These are phyloP conservation scores for Papilionanthe hybrid DNA, from an alignment of 116 monocot species.

Conservation along the genomic window DNA sequence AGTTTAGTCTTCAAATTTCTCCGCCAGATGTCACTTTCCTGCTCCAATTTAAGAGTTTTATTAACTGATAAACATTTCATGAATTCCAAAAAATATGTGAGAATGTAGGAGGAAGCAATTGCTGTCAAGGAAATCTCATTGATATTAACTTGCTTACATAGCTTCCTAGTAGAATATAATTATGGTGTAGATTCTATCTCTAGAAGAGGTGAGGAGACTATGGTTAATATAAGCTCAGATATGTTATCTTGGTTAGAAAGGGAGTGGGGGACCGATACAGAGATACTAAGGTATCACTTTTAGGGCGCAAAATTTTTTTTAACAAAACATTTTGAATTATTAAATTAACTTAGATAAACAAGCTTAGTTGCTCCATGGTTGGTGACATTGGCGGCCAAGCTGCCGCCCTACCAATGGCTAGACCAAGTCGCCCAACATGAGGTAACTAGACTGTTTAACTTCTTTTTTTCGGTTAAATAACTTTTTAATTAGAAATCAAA, in stretches of 20 bases:
- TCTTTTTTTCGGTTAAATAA: too few species aligned
- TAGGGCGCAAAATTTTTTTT: too few species aligned
- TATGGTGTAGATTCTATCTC: not conserved
- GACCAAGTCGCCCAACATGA: too few species aligned
- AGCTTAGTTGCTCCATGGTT: too few species aligned
- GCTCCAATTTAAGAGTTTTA: not conserved
- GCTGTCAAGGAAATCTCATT: not conserved
- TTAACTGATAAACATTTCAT: not conserved
- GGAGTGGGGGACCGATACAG: not conserved
- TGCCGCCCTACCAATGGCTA: too few species aligned
- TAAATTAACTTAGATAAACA: too few species aligned
- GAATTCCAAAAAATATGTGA: not conserved
- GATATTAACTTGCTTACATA: not conserved
- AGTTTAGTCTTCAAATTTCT: not conserved
- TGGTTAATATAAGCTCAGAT: not conserved
- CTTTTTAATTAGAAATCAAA: too few species aligned
- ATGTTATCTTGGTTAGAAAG: not conserved
- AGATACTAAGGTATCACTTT: not conserved
- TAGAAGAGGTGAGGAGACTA: not conserved
- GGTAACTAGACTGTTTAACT: too few species aligned
- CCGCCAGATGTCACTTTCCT: not conserved
- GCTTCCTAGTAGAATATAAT: not conserved
- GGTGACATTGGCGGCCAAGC: too few species aligned
- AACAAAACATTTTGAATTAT: too few species aligned
- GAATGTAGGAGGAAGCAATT: not conserved